phyloP scores from a whole-genome alignment of 139 green algal genomes.

The Coelastrella sp. region DNA sequence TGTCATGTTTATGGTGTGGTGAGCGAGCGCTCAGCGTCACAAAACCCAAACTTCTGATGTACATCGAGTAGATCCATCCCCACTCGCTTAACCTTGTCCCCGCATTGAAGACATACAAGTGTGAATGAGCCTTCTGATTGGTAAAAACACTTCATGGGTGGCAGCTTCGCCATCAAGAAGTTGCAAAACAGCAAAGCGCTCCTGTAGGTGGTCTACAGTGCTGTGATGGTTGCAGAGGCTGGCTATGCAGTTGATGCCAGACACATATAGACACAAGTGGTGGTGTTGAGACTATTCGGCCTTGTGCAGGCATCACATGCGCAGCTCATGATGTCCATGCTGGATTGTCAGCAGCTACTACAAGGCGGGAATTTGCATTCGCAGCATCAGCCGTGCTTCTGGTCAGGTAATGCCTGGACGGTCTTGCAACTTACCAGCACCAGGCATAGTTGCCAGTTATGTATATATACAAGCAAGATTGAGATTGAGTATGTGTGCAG shows the following conservation, averaged over 20 bases:
- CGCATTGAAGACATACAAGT: no score
- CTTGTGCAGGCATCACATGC: slow-evolving; percentile 18
- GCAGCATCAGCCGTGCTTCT: background rate
- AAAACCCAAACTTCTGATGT: no score
- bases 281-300: background rate
- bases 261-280: no score
- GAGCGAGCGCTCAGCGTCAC: no score
- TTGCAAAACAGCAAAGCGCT: background rate
- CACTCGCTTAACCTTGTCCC: no score
- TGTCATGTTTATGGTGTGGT: no score
- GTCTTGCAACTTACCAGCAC: background rate
- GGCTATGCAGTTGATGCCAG: no score
- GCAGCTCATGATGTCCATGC: background rate
- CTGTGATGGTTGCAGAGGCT: no score
- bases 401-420: background rate
- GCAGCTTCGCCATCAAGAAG: background rate
- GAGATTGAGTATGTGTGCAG: no score
- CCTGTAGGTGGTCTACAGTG: slow-evolving; percentile 3
- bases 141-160: no score
- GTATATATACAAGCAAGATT: no score
- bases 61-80: background rate
- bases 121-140: no score
- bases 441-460: background rate
- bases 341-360: slow-evolving; percentile 5
- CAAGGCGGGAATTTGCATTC: background rate